phyloP scores from a whole-genome alignment of 1,139 yeast species.

The Trichomonascaceae sp. region DNA sequence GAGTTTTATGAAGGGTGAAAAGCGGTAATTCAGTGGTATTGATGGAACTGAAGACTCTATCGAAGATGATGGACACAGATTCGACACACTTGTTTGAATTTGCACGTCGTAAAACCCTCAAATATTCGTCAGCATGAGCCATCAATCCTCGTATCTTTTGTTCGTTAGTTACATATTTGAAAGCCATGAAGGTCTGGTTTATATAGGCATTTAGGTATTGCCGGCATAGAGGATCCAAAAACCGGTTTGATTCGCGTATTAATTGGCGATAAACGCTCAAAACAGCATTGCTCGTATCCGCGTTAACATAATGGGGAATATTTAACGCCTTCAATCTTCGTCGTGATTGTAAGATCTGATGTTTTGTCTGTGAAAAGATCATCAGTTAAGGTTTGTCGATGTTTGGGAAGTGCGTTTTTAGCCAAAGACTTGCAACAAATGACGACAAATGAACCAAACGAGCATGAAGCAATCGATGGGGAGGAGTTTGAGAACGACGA shows the following conservation, averaged over 20 bases:
- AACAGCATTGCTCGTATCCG: conserved; percentile 13
- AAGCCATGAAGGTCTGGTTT: conserved; percentile 20
- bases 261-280: conserved; percentile 17
- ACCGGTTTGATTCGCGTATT: conserved; percentile 12
- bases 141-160: conserved; percentile 16
- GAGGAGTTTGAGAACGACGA: conserved; percentile 18
- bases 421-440: conserved; percentile 18
- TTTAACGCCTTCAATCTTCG: conserved; percentile 11
- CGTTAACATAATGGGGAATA: conserved; percentile 19
- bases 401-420: conserved; percentile 10
- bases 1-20: conserved; percentile 11
- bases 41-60: conserved; percentile 13
- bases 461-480: conserved; percentile 13
- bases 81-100: conserved; percentile 12
- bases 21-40: conserved; percentile 19
- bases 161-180: conserved; percentile 17
- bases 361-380: not conserved
- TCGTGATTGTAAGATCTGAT: conserved; percentile 2
- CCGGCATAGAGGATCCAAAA: conserved; percentile 23
- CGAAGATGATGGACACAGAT: conserved; percentile 13
- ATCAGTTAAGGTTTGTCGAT: not conserved
- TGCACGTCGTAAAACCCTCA: conserved; percentile 13
- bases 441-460: conserved; percentile 19
- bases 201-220: conserved; percentile 14
- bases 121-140: conserved; percentile 11